Evolutionary conservation across 441 rosid genomes (phyloP).

Genomic region (Pelargonium australe): DNA sequence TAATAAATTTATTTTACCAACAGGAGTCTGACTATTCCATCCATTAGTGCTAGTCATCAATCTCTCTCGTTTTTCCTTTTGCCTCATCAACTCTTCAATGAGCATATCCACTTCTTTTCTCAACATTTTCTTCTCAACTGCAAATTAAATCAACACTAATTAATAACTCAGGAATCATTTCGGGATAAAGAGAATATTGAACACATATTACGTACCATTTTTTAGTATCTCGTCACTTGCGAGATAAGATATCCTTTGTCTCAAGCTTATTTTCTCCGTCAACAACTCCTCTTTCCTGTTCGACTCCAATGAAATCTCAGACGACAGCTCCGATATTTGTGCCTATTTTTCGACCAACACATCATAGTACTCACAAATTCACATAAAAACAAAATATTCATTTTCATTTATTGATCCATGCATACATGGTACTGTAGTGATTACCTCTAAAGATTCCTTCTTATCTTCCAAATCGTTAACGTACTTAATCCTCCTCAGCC

Average conservation of each 20-base stretch:
- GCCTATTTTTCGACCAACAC: background rate
- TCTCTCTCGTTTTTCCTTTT: background rate
- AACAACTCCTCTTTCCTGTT: background rate
- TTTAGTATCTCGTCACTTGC: background rate
- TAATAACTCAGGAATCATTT: background rate
- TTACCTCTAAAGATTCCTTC: background rate
- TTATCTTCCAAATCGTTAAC: background rate
- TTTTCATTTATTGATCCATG: too few species aligned
- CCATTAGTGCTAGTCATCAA: background rate
- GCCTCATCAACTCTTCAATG: background rate
- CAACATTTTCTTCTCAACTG: slow-evolving; percentile 4
- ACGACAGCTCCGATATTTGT: background rate
- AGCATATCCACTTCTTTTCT: background rate
- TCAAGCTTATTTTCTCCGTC: background rate
- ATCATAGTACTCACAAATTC: background rate
- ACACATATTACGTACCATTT: background rate
- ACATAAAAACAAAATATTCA: too few species aligned
- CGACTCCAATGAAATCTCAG: background rate
- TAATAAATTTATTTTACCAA: too few species aligned
- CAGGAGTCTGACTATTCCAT: background rate
- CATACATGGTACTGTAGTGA: too few species aligned
- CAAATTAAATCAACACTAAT: background rate
- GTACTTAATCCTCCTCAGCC: slow-evolving; percentile 5
- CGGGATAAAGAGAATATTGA: background rate
- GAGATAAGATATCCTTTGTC: background rate